These are phyloP conservation scores for Beauveria asiatica DNA, from an alignment of 2,329 filamentous ascomycete genomes.

Conservation along the genomic window DNA sequence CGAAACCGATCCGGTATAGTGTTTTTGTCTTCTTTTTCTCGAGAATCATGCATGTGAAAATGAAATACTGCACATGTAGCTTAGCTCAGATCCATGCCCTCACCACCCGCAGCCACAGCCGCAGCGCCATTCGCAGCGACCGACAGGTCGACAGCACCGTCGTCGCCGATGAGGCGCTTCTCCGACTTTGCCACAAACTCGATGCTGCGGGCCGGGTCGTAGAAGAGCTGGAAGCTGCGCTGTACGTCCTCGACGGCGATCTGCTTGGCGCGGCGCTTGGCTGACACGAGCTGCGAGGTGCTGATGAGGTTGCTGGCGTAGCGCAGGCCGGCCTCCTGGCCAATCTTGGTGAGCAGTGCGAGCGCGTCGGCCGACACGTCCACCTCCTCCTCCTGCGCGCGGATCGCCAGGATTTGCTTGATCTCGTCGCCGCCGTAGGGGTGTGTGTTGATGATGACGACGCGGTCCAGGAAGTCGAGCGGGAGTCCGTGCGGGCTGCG, in stretches of 20 bases:
- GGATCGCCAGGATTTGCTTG: slow-evolving; percentile 82
- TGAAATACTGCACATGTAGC: not conserved
- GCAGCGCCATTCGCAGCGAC: slow-evolving; percentile 39
- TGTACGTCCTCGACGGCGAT: slow-evolving; percentile 84
- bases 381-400: slow-evolving; percentile 92
- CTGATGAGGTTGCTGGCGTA: slow-evolving; percentile 99
- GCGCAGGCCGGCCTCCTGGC: slow-evolving; percentile 79
- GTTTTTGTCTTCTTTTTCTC: not conserved
- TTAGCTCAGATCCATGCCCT: slow-evolving; percentile 40
- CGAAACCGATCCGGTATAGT: not conserved
- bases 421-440: slow-evolving; percentile 78
- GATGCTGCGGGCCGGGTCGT: slow-evolving; percentile 78
- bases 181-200: slow-evolving; percentile 87
- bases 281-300: slow-evolving; percentile 77
- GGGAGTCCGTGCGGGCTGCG: slow-evolving; percentile 88
- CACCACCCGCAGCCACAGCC: slow-evolving; percentile 19
- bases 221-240: slow-evolving; percentile 89
- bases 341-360: slow-evolving; percentile 90
- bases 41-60: not conserved
- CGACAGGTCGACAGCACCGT: slow-evolving; percentile 67
- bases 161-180: slow-evolving; percentile 84
- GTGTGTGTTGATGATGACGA: slow-evolving; percentile 93
- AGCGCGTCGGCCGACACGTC: slow-evolving; percentile 85
- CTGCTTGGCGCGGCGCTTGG: slow-evolving; percentile 78
- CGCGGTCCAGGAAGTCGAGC: slow-evolving; percentile 89